Evolutionary conservation across 768 basidiomycete genomes (phyloP), one percentile per base, ranked within the genome.

Genomic region (Lyophyllum semitale): DNA sequence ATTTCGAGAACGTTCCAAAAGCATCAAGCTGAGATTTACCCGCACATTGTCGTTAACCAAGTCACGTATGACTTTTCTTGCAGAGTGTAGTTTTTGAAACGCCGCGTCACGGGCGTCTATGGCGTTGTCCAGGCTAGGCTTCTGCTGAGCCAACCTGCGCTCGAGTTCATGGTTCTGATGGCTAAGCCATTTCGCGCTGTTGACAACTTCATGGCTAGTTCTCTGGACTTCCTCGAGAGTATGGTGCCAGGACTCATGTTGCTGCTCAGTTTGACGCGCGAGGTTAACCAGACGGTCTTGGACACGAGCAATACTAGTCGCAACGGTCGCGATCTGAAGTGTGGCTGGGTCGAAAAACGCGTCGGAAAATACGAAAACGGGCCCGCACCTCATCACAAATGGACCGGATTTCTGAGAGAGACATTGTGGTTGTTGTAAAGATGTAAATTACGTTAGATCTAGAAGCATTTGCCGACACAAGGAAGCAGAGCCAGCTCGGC

Each of bases 41-140:
- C 76, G 68, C 65, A 76, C 73, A 42, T 71, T 68, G 53, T 80
- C 77, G 26, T 74, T 67, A 15, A 82, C 48, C 26, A 83, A 64
- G 54, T 77, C 73, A 35, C 68, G 61, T 51, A 82, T 68, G 13
- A 80, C 72, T 55, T 70, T 75, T 18, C 71, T 66, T 26, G 77
- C 67, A 45, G 76, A 70, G 53, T 45, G 72, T 63, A 76, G 55
- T 52, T 70, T 75, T 25, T 52, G 63, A 40, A 71, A 63, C 4
- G 67, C 66, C 2, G 64, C 69, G 22, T 72, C 68, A 38, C 74
- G 67, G 32, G 72, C 73, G 27, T 61, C 59, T 53, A 77, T 57
- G 4, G 68, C 70, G 18, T 64, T 68, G 6, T 69, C 63, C 30
- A 72, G 37, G 42, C 75, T 71, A 8, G 71, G 66, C 32, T 66